Base-by-base conservation (phyloP, 192 early-diverging fungal genomes). In the Linnemannia hyalina region DNA sequence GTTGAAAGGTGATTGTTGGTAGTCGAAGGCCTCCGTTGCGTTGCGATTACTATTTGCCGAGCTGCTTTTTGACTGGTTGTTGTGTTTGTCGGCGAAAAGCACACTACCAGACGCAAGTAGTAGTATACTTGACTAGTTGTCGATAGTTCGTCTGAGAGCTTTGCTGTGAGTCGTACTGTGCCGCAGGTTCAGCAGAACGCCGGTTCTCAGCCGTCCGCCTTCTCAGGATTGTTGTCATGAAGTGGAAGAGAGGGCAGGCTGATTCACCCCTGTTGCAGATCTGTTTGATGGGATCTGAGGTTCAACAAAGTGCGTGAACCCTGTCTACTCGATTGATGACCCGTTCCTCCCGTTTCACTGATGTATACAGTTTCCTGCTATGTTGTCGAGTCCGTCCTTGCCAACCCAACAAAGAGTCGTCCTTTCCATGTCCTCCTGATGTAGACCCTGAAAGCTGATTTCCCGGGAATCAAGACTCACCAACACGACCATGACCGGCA, bases 401-500 rank as follows among this genome's bases (percentile, higher is more conserved):
- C 1, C 20, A 72, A 49, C 22, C 10, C 54, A 44, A 44, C 9
- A 80, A 32, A 32, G 1, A 80, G 42, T 26, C n/a, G n/a, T 42
- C 4, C 26, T 36, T 0, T 35, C 16, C 23, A 49, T 18, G 36
- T 68, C 49, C 32, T 68, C 42, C 29, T 77, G 42, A 54, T 47
- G 6, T 20, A 29, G 23, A 38, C 16, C 10, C 26, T 8, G 23
- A 73, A 54, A 68, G 60, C 1, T 41, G 73, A 60, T 36, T 36
- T 26, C 68, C 15, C 38, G 16, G 26, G 32, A 10, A 49, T 22
- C 46, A 36, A 29, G n/a, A 93, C 90, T 90, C 89, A 90, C 94
- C 97, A 89, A 99, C 94, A 94, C 98, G 97, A 94, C 98, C 98
- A 95, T 99, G 98, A 93, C 98, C 98, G 93, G 97, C 97, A 81